phyloP scores from a whole-genome alignment of 306 rosid genomes.

The Malus orientalis region DNA sequence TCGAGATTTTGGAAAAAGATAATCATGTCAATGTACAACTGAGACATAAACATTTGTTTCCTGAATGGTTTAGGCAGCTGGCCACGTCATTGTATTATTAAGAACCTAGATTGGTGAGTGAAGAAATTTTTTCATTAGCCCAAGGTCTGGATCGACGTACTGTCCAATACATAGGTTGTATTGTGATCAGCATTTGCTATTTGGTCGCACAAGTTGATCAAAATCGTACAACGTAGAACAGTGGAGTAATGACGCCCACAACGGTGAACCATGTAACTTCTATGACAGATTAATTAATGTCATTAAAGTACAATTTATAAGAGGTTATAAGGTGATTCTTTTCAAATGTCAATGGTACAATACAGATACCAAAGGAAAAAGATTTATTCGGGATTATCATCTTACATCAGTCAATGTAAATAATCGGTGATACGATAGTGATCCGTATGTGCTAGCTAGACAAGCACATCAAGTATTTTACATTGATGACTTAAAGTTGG shows the following conservation, averaged over 20 bases:
- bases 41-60: too few relatives aligned
- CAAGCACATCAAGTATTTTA: conserved; percentile 3
- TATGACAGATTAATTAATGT: not conserved
- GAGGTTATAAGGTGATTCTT: not conserved
- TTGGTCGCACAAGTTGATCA: not conserved
- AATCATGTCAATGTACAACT: not conserved
- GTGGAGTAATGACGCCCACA: not conserved
- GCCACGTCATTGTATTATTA: not conserved
- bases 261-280: not conserved
- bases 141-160: too few relatives aligned
- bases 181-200: not conserved
- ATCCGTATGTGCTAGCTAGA: not conserved
- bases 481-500: not conserved
- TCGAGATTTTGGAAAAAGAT: too few relatives aligned
- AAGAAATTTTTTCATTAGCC: too few relatives aligned
- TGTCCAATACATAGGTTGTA: too few relatives aligned
- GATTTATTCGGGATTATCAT: not conserved
- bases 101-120: too few relatives aligned
- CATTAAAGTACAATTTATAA: not conserved
- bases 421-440: not conserved
- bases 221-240: not conserved
- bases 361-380: not conserved
- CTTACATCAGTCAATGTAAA: not conserved
- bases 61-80: too few relatives aligned
- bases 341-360: not conserved